Percentiles rank a stretch among this genome's conserved stretches.
Conservation (phyloP, 352 stramenopile species). For the Phytopythium ostracodes region DNA sequence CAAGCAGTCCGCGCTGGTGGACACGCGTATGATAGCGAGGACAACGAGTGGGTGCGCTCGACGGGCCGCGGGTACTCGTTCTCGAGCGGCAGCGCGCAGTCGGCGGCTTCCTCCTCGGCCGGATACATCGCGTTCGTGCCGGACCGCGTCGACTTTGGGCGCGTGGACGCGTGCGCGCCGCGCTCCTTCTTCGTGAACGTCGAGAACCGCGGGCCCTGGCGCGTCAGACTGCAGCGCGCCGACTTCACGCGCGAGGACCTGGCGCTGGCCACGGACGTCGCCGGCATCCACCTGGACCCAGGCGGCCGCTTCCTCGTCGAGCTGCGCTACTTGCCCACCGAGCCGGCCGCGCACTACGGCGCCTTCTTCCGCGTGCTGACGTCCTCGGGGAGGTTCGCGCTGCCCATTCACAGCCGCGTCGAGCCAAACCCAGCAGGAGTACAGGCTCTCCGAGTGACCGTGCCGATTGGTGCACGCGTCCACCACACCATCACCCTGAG, state of each 20-base stretch:
- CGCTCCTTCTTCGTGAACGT: slow-evolving; percentile 26
- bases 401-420: slow-evolving; percentile 32
- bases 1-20: neutral
- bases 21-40: neutral
- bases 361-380: slow-evolving; percentile 39
- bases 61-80: slow-evolving; percentile 6
- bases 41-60: neutral
- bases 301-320: slow-evolving; percentile 28
- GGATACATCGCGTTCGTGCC: slow-evolving; percentile 36
- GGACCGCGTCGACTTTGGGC: slow-evolving; percentile 28
- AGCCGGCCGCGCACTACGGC: slow-evolving; percentile 14
- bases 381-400: slow-evolving; percentile 38
- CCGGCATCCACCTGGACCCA: slow-evolving; percentile 29
- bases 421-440: slow-evolving; percentile 27
- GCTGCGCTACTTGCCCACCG: slow-evolving; percentile 32
- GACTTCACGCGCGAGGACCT: slow-evolving; percentile 45
- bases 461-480: slow-evolving; percentile 30
- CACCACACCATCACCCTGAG: slow-evolving; percentile 29
- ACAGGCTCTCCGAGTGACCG: slow-evolving; percentile 16
- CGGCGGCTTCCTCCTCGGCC: slow-evolving; percentile 9
- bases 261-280: slow-evolving; percentile 30
- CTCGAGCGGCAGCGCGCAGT: neutral
- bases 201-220: slow-evolving; percentile 28
- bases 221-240: slow-evolving; percentile 29
- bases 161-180: slow-evolving; percentile 28